A percentile compares a stretch with the other conserved stretches of the same genome.
Evolutionary conservation across 257 asterid genomes (phyloP).

Genomic region (Ilex asprella): DNA sequence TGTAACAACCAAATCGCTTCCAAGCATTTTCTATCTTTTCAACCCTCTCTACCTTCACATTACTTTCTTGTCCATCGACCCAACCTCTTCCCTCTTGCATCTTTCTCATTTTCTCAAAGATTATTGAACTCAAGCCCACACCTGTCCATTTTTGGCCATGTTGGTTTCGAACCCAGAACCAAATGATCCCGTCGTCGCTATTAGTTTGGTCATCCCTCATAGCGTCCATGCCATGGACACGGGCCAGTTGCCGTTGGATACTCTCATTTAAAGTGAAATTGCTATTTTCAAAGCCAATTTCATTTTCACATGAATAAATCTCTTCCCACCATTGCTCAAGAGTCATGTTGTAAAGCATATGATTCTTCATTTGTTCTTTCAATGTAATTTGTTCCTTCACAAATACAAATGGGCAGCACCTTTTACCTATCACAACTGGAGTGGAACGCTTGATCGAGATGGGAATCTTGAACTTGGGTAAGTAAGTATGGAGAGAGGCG

Average conservation of each 20-base stretch:
- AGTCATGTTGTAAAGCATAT: no score
- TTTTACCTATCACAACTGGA: no score
- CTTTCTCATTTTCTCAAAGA: conserved; percentile 57
- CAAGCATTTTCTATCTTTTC: conserved; percentile 41
- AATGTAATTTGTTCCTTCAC: no score
- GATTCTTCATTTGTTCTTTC: no score
- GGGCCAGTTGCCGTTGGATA: conserved; percentile 8
- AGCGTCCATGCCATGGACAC: conserved; percentile 55
- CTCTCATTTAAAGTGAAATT: no score
- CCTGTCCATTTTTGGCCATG: conserved; percentile 20
- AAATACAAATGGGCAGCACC: no score
- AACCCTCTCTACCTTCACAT: conserved; percentile 47
- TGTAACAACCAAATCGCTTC: conserved; percentile 65
- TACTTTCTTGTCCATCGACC: conserved; percentile 52
- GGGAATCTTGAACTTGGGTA: no score
- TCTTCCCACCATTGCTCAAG: no score
- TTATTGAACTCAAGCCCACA: conserved; percentile 40
- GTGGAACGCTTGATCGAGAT: no score
- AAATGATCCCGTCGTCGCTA: conserved; percentile 33
- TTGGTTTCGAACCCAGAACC: conserved; percentile 43
- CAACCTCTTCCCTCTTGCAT: conserved; percentile 66
- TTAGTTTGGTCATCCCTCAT: conserved; percentile 29
- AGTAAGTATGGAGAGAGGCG: no score
- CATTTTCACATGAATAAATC: no score
- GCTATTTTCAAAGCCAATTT: no score